A percentile compares a stretch with the other conserved stretches of the same genome.
phyloP scores from a whole-genome alignment of 495 filamentous ascomycete species.

The Neurospora sublineolata region DNA sequence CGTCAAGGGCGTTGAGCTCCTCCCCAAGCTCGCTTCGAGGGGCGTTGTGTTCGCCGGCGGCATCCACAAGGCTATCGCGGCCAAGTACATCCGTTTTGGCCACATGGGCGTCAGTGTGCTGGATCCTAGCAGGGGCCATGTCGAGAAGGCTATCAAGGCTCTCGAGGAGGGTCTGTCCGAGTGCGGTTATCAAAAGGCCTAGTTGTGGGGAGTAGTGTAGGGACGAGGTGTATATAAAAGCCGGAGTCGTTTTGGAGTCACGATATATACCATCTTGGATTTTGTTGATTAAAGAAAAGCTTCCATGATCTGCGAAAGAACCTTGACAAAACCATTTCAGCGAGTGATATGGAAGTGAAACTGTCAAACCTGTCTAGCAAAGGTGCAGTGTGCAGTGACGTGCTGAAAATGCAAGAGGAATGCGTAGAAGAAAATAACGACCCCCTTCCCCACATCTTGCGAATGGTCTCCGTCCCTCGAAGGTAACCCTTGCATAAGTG shows the following conservation, averaged over 20 bases:
- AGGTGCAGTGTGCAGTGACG: background rate
- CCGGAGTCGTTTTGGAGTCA: background rate
- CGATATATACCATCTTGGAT: background rate
- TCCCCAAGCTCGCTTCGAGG: slow-evolving; percentile 78
- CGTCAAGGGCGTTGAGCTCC: slow-evolving; percentile 63
- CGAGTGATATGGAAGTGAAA: background rate
- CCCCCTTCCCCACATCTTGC: background rate
- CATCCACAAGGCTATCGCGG: slow-evolving; percentile 66
- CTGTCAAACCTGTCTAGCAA: background rate
- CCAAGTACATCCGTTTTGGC: slow-evolving; percentile 54
- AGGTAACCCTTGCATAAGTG: background rate
- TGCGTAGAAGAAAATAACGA: background rate
- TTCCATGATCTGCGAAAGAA: background rate
- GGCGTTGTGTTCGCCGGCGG: slow-evolving; percentile 92
- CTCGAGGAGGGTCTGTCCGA: slow-evolving; percentile 64
- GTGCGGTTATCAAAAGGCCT: slow-evolving; percentile 50
- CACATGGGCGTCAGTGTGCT: slow-evolving; percentile 94
- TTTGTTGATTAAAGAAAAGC: background rate
- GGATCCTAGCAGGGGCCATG: slow-evolving; percentile 52
- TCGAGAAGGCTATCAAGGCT: slow-evolving; percentile 69
- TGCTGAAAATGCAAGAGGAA: background rate
- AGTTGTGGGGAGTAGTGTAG: slow-evolving; percentile 1
- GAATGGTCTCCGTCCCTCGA: background rate
- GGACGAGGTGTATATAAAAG: background rate
- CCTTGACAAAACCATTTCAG: background rate